Base-by-base conservation (phyloP, 805 yeast species). In the Barnettozyma pratensis region DNA sequence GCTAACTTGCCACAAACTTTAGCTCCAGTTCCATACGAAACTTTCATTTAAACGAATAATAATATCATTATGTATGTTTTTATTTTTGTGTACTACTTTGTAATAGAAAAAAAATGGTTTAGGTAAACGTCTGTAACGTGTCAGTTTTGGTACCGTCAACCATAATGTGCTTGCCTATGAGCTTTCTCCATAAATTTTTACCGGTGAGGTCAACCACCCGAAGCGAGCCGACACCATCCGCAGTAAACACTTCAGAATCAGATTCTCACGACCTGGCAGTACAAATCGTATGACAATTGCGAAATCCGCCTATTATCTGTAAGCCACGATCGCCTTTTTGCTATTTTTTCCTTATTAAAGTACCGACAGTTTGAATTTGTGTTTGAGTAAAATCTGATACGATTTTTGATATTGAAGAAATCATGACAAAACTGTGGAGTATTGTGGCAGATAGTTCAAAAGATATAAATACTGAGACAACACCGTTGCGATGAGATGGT, bases 1-100 rank as follows among this genome's bases (percentile, higher is more conserved):
- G 83, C 81, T 69, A 83, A 85, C 79, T 77, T 80, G 67, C 97
- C 98, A 69, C 96, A 91, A 76, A 91, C 97, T 68, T 84, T 94
- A 77, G 94, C 97, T 72, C 98, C 99, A 77, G 91, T 89, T 80
- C 86, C 99, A 73, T 94, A 94, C 87, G 99, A 94, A 83, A 94
- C 99, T 73, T 92, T 85, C 87, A 94, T 94, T 80, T 94, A 90
- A 86, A 47, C 61, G 57, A 44, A 48, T 55, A 47, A 52, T 51
- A 51, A 49, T 50, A 54, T 54, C 42, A 48, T 44, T 39, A 44
- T 48, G 46, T 50, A 47, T 50, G 35, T 30, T 43, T 50, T 51
- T 50, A 46, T 49, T 58, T 58, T 55, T 56, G 62, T 58, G 60
- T 55, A 54, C 57, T 51, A 52, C 42, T 44, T 45, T 37, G 41